Evolutionary conservation across 805 yeast species (phyloP).

Genomic region (Pichia paraexigua): DNA sequence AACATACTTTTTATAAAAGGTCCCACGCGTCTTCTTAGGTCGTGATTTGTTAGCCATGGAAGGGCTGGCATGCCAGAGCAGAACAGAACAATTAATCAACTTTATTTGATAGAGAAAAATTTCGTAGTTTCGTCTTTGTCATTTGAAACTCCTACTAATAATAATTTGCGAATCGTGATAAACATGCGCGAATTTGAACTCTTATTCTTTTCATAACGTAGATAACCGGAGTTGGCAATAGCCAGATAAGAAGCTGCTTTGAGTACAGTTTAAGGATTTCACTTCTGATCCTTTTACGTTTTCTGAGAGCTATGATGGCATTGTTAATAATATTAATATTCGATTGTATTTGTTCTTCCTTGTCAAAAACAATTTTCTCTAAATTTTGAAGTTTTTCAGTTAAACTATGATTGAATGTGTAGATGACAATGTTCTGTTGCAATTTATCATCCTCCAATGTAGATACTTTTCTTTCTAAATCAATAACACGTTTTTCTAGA

Average conservation of each 20-base stretch:
- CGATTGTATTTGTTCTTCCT: background rate
- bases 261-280: constrained; percentile 1
- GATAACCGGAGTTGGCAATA: background rate
- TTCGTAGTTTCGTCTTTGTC: no score
- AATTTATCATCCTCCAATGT: constrained; percentile 9
- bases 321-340: background rate
- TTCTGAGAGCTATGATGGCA: background rate
- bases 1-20: constrained; percentile 63
- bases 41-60: constrained; percentile 80
- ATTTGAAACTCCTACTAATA: background rate
- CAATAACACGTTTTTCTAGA: constrained; percentile 1
- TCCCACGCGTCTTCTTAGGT: constrained; percentile 75
- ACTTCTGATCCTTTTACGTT: background rate
- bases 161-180: background rate
- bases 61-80: background rate
- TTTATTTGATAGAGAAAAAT: no score
- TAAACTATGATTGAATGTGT: constrained; percentile 9
- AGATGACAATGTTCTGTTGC: constrained; percentile 10
- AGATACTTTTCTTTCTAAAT: constrained; percentile 1
- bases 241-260: background rate
- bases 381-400: constrained; percentile 8
- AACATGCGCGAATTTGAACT: background rate
- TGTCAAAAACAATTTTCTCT: constrained; percentile 4
- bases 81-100: background rate
- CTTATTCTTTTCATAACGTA: background rate